A percentile compares a stretch with the other conserved stretches of the same genome.
phyloP scores from a whole-genome alignment of 2,329 filamentous ascomycete genomes.

The Pseudofabraea citricarpa region DNA sequence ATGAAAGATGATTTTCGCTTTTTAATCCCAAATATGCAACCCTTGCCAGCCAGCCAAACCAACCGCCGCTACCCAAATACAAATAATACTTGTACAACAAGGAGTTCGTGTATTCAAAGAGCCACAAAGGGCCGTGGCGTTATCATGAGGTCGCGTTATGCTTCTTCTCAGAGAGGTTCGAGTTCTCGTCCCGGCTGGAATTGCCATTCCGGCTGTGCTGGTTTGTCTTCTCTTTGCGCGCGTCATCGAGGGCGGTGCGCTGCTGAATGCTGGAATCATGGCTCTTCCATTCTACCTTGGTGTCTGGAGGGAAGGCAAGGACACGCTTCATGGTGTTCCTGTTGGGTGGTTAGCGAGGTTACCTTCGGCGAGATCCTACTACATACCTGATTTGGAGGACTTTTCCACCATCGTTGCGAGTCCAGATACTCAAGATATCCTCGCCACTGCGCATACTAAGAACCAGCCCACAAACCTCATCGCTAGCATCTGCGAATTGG shows the following conservation, averaged over 20 bases:
- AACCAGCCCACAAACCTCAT: constrained; percentile 93
- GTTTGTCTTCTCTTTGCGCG: constrained; percentile 74
- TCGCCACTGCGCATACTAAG: constrained; percentile 92
- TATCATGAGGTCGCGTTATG: constrained; percentile 19
- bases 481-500: constrained; percentile 85
- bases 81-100: background rate
- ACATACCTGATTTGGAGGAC: constrained; percentile 92
- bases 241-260: constrained; percentile 83
- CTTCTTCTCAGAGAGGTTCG: constrained; percentile 13
- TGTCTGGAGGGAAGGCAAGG: constrained; percentile 80
- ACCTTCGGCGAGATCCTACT: constrained; percentile 5
- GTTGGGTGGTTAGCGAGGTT: constrained; percentile 10
- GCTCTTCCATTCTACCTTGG: constrained; percentile 89
- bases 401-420: constrained; percentile 83
- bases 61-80: too few relatives aligned
- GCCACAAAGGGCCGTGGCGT: constrained; percentile 8
- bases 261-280: constrained; percentile 96
- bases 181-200: constrained; percentile 17
- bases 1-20: too few relatives aligned
- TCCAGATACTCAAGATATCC: constrained; percentile 98
- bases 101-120: constrained; percentile 5
- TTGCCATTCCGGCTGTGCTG: constrained; percentile 34
- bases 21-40: too few relatives aligned
- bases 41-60: too few relatives aligned
- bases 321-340: constrained; percentile 94